Base-by-base conservation (phyloP, 1,284 basidiomycete genomes). In the Mycosarcoma maydis region DNA sequence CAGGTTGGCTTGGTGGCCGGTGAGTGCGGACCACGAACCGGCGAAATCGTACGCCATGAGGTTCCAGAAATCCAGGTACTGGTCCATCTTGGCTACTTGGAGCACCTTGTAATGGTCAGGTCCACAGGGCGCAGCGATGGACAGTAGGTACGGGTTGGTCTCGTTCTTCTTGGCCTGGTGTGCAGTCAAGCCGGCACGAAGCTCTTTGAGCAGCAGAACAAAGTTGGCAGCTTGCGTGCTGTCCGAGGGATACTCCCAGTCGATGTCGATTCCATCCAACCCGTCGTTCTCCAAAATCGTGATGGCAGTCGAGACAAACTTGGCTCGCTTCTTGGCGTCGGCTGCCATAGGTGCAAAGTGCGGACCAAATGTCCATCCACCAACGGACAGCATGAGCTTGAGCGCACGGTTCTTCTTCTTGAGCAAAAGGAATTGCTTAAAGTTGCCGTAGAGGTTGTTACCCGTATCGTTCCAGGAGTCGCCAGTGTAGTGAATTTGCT, bases 401-500 rank as follows among this genome's bases (percentile, higher is more conserved):
- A 83, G 71, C 19, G 75, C 71, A 2, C 87, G 87, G 72, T 97
- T 86, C 72, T 87, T 80, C 68, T 91, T 84, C 84, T 94, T 95
- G 69, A 92, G 78, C 39, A 91, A 84, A 80, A 93, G 92, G 53
- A 93, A 86, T 77, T 92, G 91, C 84, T 94, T 93, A 72, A 96
- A 84, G 83, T 90, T 91, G 4, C 92, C 92, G 73, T 92, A 93
- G 8, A 93, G 83, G 77, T 92, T 92, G 87, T 90, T 44, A 88
- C 90, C 52, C 2, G 40, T 48, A 30, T 73, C 67, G 22, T 71
- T 58, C 64, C 74, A 77, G 10, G 68, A 70, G 40, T 98, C 95
- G 20, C 88, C 88, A 3, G 87, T 87, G 72, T 81, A 83, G 72
- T 82, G 82, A 32, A 84, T 81, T 74, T 84, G 75, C 76, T 90